Percentiles rank a stretch among this genome's conserved stretches.
Conservation (phyloP, 164 flowering plant genomes). For the Dillenia turbinata region DNA sequence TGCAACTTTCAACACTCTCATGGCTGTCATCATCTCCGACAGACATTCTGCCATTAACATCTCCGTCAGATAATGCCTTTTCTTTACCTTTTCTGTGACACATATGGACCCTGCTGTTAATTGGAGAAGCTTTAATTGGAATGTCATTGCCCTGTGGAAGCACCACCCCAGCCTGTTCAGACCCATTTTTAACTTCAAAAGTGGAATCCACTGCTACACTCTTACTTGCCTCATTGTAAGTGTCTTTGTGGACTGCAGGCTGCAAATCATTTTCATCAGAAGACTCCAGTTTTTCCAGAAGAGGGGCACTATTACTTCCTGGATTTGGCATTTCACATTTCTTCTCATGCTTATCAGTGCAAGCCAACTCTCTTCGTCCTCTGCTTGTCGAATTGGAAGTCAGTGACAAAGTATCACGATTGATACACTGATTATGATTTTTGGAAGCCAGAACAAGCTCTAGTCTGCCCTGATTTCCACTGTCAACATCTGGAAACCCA, state of each 20-base stretch:
- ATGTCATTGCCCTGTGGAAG: constrained; percentile 10
- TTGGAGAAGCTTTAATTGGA: constrained; percentile 22
- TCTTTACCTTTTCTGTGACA: constrained; percentile 36
- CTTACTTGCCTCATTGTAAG: constrained; percentile 14
- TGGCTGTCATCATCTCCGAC: constrained; percentile 49
- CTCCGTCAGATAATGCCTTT: constrained; percentile 40
- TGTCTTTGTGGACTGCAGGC: constrained; percentile 13
- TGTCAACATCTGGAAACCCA: constrained; percentile 11
- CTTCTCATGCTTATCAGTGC: constrained; percentile 14
- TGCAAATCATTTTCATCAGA: constrained; percentile 51
- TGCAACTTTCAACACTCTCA: constrained; percentile 83
- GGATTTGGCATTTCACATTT: constrained; percentile 9
- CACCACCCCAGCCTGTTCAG: constrained; percentile 8
- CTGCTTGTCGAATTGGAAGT: constrained; percentile 4
- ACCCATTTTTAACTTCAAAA: constrained; percentile 12
- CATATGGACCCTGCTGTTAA: constrained; percentile 11
- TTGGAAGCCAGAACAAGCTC: constrained; percentile 17
- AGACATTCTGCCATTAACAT: constrained; percentile 20
- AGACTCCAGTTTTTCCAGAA: constrained; percentile 29
- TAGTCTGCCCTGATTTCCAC: constrained; percentile 12
- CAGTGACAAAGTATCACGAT: constrained; percentile 3
- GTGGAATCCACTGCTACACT: constrained; percentile 14
- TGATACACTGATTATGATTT: constrained; percentile 12
- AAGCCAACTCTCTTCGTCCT: constrained; percentile 11
- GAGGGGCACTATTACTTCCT: constrained; percentile 1